These are phyloP conservation scores for Cucurbita pepo DNA, from an alignment of 306 rosid species.

Conservation along the genomic window DNA sequence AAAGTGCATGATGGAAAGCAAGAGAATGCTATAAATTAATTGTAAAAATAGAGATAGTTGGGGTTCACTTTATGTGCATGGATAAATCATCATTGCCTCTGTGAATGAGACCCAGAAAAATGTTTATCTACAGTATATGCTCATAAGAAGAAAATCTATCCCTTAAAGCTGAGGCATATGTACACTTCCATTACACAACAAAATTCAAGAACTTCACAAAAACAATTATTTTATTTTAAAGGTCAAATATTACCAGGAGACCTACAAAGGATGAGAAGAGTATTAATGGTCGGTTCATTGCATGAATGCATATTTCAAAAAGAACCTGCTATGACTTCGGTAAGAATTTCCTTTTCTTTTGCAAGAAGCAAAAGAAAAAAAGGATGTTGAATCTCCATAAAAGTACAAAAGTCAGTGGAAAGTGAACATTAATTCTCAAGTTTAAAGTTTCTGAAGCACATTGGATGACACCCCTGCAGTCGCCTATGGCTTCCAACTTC, in stretches of 20 bases:
- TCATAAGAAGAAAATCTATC: not conserved
- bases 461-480: no score
- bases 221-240: not conserved
- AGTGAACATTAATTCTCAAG: no score
- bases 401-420: not conserved
- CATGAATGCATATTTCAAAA: not conserved
- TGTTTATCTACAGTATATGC: not conserved
- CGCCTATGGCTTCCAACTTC: no score
- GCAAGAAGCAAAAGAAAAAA: not conserved
- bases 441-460: no score
- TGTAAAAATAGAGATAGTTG: not conserved
- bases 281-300: not conserved
- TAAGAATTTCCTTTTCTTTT: not conserved
- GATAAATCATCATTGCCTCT: not conserved
- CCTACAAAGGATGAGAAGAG: not conserved
- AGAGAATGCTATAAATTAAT: not conserved
- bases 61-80: not conserved
- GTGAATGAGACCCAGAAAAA: not conserved
- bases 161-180: not conserved
- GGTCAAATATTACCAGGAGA: not conserved
- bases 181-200: not conserved
- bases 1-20: not conserved
- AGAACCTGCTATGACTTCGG: not conserved
- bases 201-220: not conserved
- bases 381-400: not conserved